phyloP scores from a whole-genome alignment of 2,329 filamentous ascomycete genomes.

The Zarea fungicola region DNA sequence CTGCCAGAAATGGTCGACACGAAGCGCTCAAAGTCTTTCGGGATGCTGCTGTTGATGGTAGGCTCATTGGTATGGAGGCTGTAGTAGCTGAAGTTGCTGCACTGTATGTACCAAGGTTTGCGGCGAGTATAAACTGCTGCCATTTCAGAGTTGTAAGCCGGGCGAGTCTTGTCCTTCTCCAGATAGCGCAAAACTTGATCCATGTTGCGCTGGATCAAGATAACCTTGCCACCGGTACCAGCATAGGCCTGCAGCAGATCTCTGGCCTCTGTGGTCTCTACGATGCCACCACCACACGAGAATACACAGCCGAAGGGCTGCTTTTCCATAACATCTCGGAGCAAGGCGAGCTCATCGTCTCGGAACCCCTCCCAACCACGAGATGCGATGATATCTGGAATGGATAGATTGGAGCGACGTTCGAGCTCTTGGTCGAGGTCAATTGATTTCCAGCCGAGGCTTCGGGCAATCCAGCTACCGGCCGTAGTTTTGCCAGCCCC shows the following conservation, averaged over 20 bases:
- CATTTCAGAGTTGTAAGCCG: slow-evolving; percentile 90
- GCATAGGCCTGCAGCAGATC: slow-evolving; percentile 69
- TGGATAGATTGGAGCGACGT: slow-evolving; percentile 63
- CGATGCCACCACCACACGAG: slow-evolving; percentile 89
- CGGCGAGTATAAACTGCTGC: slow-evolving; percentile 84
- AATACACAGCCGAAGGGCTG: slow-evolving; percentile 74
- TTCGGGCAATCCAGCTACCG: slow-evolving; percentile 75
- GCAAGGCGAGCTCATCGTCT: slow-evolving; percentile 66
- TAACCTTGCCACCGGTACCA: slow-evolving; percentile 71
- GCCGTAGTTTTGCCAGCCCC: slow-evolving; percentile 95
- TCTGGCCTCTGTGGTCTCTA: slow-evolving; percentile 77
- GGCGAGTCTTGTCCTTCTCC: slow-evolving; percentile 80
- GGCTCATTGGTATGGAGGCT: slow-evolving; percentile 55
- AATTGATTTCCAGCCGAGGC: slow-evolving; percentile 70
- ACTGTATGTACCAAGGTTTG: slow-evolving; percentile 84
- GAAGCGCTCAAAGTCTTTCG: slow-evolving; percentile 32
- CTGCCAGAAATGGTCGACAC: slow-evolving; percentile 33
- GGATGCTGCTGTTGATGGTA: slow-evolving; percentile 22
- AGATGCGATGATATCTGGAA: slow-evolving; percentile 76
- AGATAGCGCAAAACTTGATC: slow-evolving; percentile 85
- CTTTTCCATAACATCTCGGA: slow-evolving; percentile 69
- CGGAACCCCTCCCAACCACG: slow-evolving; percentile 86
- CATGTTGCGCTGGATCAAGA: slow-evolving; percentile 83
- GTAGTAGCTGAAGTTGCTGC: slow-evolving; percentile 92
- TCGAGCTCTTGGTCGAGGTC: slow-evolving; percentile 90